Evolutionary conservation across 148 eudicot species (phyloP), one percentile per base, ranked within the genome.

Genomic region (Cornus controversa): DNA sequence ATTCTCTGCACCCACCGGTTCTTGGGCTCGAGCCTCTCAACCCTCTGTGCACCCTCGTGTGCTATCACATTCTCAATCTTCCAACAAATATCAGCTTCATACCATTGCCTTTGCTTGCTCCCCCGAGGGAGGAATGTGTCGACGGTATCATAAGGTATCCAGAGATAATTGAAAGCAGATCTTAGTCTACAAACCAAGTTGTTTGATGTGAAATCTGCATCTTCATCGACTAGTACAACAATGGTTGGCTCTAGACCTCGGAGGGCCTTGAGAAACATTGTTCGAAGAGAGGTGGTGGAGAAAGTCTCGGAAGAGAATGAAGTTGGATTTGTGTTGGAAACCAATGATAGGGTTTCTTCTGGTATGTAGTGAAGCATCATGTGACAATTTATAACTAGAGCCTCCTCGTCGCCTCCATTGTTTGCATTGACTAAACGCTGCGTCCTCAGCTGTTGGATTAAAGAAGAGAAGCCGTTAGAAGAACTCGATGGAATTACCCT

Each of bases 101-200:
- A 96, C 97, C 99, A 93, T 75, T 93, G 89, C 77, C 97, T 85
- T 69, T 95, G 90, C 78, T 87, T 85, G 76, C 92, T 91, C 26
- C 90, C 94, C 69, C 72, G 73, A 0, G 97, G 88, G 10, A 95
- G 81, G 67, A 91, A 93, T 50, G 99, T 93, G 73, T 96, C 99
- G 25, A 90, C 85, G 11, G 91, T 91, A 70, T 96, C 99, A n/a
- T 84, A 93, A 0, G 98, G 99, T 81, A 96, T 93, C 99, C 99
- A 96, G 8, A 96, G 75, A 66, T 90, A 93, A 68, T 86, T 89
- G 62, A 87, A 93, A 0, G 98, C 97, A 2, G 99, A 88, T 20
- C 92, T 90, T 53, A 96, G 54, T 75, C 99, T 77, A 6, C 50
- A 75, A 8, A 91, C 92, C 47, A 93, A 67, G 64, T 84, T 75